Conservation (phyloP, 441 rosid species). For the Brassica balearica region DNA sequence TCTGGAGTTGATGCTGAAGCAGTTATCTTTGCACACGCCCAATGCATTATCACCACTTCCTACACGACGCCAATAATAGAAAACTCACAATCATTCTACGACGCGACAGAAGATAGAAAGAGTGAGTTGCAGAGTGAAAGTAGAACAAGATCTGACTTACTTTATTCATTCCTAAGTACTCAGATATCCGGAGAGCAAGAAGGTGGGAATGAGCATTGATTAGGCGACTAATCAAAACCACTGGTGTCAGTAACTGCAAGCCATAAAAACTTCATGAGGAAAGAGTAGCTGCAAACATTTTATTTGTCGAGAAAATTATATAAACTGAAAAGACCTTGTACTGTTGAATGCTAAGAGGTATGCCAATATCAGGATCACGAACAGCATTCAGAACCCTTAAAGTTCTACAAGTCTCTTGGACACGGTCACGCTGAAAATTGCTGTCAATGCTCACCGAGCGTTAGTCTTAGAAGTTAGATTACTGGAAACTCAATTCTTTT, state of each 20-base stretch:
- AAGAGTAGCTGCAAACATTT: slow-evolving; percentile 10
- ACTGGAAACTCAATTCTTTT: slow-evolving; percentile 29
- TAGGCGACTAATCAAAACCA: slow-evolving; percentile 88
- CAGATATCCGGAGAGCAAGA: slow-evolving; percentile 90
- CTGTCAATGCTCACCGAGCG: slow-evolving; percentile 51
- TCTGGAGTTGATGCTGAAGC: slow-evolving; percentile 93
- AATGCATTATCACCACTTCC: slow-evolving; percentile 99
- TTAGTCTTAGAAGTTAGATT: slow-evolving; percentile 32
- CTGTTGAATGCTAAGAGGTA: slow-evolving; percentile 90
- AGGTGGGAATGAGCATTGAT: slow-evolving; percentile 90
- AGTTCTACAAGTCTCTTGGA: slow-evolving; percentile 93
- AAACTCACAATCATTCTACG: slow-evolving; percentile 3
- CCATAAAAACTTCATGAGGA: slow-evolving; percentile 42
- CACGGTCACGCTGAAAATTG: slow-evolving; percentile 88
- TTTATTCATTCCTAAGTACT: slow-evolving; percentile 92
- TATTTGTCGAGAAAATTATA: slow-evolving; percentile 19
- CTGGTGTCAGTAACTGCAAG: slow-evolving; percentile 79
- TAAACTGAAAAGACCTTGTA: slow-evolving; percentile 72
- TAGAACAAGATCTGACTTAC: slow-evolving; percentile 50
- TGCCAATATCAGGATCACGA: slow-evolving; percentile 80
- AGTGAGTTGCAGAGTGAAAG: not conserved
- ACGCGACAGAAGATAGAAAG: not conserved
- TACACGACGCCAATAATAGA: slow-evolving; percentile 41
- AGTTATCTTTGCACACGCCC: slow-evolving; percentile 97
- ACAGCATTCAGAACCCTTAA: slow-evolving; percentile 93